Evolutionary conservation across 2,329 filamentous ascomycete species (phyloP), one percentile per base, ranked within the genome.

Genomic region (Rhytidhysteron rufulum): DNA sequence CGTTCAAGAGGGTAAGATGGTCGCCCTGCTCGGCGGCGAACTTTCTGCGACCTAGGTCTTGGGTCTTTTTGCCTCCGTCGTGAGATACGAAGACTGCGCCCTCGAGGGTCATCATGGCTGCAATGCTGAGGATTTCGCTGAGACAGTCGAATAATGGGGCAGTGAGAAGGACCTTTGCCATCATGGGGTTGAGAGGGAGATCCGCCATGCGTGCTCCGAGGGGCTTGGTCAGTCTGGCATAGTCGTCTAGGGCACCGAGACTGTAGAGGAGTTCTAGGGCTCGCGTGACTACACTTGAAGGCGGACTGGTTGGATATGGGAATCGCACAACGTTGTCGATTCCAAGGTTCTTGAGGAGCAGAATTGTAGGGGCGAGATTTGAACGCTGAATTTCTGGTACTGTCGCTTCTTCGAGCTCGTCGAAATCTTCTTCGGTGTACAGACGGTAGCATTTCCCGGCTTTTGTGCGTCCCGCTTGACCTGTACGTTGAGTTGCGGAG

Each of bases 21-120:
- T 98, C 93, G 1, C 93, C 93, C 69, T 97, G 90, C 45, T 94
- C 88, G 5, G 84, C 90, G 0, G 91, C 88, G 57, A 97, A 97
- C 55, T 85, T 87, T 34, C 87, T 78, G 34, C 86, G 77, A 20
- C 83, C 80, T 16, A 77, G 82, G 58, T 95, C 88, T 60, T 85
- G 79, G 37, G 75, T 73, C 55, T 85, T 89, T 55, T 85, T 86
- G 50, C 87, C 84, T 27, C 80, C 85, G 18, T 90, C 84, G 51
- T 88, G 83, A 22, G 85, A 78, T 46, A 95, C 80, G 84, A 88
- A 97, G 0, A 95, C 77, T 33, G 79, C 83, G 4, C 88, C 86
- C 44, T 90, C 86, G 0, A 95, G 71, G 47, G 84, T 93, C 24
- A 88, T 86, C 91, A 98, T 97, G 13, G 93, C 90, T 5, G 91